A percentile compares a stretch with the other conserved stretches of the same genome.
These are phyloP conservation scores for Heteromeles arbutifolia DNA, from an alignment of 306 rosid species.

Conservation along the genomic window DNA sequence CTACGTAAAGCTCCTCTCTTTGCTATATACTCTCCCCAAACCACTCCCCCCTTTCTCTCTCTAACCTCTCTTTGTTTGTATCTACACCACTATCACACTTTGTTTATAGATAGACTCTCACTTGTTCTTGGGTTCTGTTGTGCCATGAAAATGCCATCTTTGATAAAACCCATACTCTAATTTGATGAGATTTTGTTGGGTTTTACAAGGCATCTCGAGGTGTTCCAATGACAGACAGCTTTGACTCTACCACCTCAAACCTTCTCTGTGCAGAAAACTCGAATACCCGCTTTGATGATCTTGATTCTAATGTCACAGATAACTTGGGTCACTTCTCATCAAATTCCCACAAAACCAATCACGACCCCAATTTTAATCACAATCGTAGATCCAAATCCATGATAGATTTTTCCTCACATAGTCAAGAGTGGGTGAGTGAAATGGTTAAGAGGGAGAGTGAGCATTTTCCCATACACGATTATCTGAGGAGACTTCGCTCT, in stretches of 20 bases:
- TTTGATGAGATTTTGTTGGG: conserved; percentile 41
- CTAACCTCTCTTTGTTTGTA: conserved; percentile 7
- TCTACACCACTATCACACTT: background rate
- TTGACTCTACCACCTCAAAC: conserved; percentile 33
- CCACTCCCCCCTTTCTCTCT: conserved; percentile 2
- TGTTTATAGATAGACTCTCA: background rate
- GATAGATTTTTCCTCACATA: conserved; percentile 28
- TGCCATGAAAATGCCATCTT: conserved; percentile 15
- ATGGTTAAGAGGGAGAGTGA: conserved; percentile 55
- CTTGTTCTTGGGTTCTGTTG: conserved; percentile 23
- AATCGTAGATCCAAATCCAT: conserved; percentile 28
- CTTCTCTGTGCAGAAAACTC: conserved; percentile 43
- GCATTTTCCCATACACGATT: conserved; percentile 56
- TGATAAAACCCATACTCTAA: conserved; percentile 18
- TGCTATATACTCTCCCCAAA: background rate
- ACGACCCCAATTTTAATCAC: conserved; percentile 13
- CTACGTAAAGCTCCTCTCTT: conserved; percentile 43
- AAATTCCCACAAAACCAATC: conserved; percentile 27
- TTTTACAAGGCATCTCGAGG: conserved; percentile 19
- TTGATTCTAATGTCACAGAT: conserved; percentile 28
- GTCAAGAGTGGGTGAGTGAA: conserved; percentile 35
- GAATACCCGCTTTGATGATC: conserved; percentile 36
- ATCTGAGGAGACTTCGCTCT: conserved; percentile 46
- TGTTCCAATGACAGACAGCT: conserved; percentile 46
- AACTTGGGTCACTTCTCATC: conserved; percentile 34